Evolutionary conservation across 208 protist genomes (phyloP), one percentile per base, ranked within the genome.

Genomic region (Trypanosoma cruzi): DNA sequence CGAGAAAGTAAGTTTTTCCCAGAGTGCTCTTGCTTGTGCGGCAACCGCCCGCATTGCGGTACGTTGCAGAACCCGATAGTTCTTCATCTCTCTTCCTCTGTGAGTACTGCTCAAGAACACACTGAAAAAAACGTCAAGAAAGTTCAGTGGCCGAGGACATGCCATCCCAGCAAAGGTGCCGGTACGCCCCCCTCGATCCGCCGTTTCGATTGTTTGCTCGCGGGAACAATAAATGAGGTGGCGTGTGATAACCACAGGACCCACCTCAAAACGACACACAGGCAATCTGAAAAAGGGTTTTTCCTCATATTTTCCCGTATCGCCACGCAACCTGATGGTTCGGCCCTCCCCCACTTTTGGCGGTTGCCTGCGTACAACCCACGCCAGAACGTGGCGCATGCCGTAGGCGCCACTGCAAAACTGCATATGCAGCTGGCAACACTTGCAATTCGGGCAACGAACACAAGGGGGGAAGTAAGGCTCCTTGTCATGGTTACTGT

Each of bases 401-500:
- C 71, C 71, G 46, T 76, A 71, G n/a, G 71, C 71, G 2, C 71
- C 71, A 40, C 71, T 76, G 49, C 71, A 76, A 48, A 70, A 76
- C 34, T 65, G 56, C 64, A 76, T 49, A 37, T 76, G 71, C 1
- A 76, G 46, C 52, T 76, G 71, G 53, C 71, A 76, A 0, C 64
- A 63, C 26, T 71, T 71, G 64, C 71, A 76, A 34, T 76, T 65
- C 5, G 63, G 71, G 37, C 71, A 76, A 57, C 71, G 71, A 52
- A 65, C n/a, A 28, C 71, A 76, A 11, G 24, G 64, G 1, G 57
- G 58, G 4, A 28, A n/a, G 46, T 46, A 54, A 20, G 28, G 13
- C 11, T 42, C 40, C 24, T 24, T 34, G 1, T 26, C 28, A 11
- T n/a, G 24, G n/a, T 20, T 61, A 16, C 7, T 26, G 14, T 56